Percentiles rank a stretch among this genome's conserved stretches.
Conservation (phyloP, 2,329 filamentous ascomycete genomes). For the Thelonectria blattea region DNA sequence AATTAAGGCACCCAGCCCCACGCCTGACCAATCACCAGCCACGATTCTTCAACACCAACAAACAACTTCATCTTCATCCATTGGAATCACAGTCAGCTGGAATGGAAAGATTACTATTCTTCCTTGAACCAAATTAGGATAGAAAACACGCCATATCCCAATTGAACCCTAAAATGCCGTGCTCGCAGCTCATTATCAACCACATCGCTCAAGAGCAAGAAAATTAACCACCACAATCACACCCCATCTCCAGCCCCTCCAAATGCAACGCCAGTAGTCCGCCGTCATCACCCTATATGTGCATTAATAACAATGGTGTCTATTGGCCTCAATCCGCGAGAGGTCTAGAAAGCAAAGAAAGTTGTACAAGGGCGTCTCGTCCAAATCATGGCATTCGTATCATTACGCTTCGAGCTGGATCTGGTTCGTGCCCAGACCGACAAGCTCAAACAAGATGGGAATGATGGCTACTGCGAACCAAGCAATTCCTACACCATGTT, state of each 20-base stretch:
- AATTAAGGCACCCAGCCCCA: constrained; percentile 36
- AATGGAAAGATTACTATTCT: not conserved
- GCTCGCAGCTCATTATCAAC: not conserved
- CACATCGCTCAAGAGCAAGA: not conserved
- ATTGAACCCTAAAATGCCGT: constrained; percentile 1
- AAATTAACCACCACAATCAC: not conserved
- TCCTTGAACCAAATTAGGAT: not conserved
- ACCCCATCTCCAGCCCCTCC: constrained; percentile 16
- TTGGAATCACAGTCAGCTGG: no score
- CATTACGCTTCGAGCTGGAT: constrained; percentile 38
- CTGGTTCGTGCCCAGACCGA: constrained; percentile 57
- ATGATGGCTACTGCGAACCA: constrained; percentile 81
- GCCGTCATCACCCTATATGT: constrained; percentile 31
- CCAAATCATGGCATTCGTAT: constrained; percentile 24
- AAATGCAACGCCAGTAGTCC: constrained; percentile 28
- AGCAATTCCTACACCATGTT: constrained; percentile 68
- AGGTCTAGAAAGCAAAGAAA: constrained; percentile 12
- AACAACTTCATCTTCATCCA: not conserved
- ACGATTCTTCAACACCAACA: constrained; percentile 2
- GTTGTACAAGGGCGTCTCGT: constrained; percentile 13
- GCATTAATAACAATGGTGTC: constrained; percentile 30
- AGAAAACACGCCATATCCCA: not conserved
- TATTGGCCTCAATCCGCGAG: constrained; percentile 25
- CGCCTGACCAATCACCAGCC: constrained; percentile 21
- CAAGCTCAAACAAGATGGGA: constrained; percentile 72